Evolutionary conservation across 2,329 filamentous ascomycete genomes (phyloP).

Genomic region (Lachnellula arida): DNA sequence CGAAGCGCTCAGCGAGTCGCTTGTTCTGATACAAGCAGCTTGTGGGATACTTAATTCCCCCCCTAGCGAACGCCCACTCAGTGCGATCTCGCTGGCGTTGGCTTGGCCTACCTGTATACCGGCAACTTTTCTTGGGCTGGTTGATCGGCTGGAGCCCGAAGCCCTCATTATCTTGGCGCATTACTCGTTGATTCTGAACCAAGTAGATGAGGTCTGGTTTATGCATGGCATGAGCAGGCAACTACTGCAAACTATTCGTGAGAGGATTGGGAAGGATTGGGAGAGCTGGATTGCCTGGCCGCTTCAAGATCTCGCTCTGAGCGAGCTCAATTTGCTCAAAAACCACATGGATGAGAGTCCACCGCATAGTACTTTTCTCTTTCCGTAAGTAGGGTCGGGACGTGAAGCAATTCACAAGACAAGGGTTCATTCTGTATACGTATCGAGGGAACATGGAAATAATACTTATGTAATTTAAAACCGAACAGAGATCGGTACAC

Average conservation of each 20-base stretch:
- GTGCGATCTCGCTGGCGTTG: slow-evolving; percentile 18
- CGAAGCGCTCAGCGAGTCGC: slow-evolving; percentile 5
- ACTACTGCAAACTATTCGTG: slow-evolving; percentile 31
- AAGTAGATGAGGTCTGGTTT: slow-evolving; percentile 21
- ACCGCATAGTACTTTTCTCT: too few species aligned
- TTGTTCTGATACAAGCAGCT: background rate
- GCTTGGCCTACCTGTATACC: slow-evolving; percentile 33
- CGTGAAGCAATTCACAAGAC: too few species aligned
- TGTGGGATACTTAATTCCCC: background rate
- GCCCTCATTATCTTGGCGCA: slow-evolving; percentile 35
- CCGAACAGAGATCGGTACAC: too few species aligned
- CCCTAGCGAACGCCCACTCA: background rate
- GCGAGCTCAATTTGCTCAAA: background rate
- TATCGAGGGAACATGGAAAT: too few species aligned
- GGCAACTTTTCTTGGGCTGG: slow-evolving; percentile 33
- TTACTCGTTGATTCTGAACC: slow-evolving; percentile 35
- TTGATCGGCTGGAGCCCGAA: slow-evolving; percentile 30
- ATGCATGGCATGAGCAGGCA: slow-evolving; percentile 33
- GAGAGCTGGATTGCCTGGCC: slow-evolving; percentile 18
- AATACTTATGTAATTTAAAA: too few species aligned
- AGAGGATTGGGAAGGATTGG: slow-evolving; percentile 12
- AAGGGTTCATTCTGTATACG: too few species aligned
- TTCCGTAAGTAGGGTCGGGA: too few species aligned
- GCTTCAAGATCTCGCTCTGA: slow-evolving; percentile 13
- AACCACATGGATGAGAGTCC: too few species aligned